Conservation (phyloP, 2,329 filamentous ascomycete species). For the Cladosporium sp. region DNA sequence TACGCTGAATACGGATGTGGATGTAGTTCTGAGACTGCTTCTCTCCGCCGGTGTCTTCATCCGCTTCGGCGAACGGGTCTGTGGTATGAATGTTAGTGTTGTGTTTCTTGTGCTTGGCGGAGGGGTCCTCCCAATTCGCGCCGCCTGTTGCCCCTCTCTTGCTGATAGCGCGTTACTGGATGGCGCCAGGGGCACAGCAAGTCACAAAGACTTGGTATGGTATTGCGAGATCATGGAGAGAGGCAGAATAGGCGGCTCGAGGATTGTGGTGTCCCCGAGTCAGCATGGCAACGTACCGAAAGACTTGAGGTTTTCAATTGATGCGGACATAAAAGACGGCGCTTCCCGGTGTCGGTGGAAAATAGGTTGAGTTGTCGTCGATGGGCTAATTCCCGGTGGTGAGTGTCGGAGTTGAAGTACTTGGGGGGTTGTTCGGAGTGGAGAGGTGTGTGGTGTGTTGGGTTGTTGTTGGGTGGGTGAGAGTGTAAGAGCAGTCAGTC, state of each 20-base stretch:
- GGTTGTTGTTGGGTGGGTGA: slow-evolving; percentile 4
- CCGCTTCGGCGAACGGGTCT: slow-evolving; percentile 99
- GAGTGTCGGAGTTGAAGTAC: not conserved
- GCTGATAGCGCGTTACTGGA: not conserved
- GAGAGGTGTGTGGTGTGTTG: not conserved
- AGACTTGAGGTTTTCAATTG: slow-evolving; percentile 94
- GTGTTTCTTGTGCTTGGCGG: not conserved
- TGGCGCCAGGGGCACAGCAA: not conserved
- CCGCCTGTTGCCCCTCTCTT: slow-evolving; percentile 8
- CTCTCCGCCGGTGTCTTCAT: slow-evolving; percentile 95
- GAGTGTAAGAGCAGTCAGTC: not conserved
- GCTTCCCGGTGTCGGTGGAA: slow-evolving; percentile 11
- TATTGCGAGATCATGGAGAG: not conserved
- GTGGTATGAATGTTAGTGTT: slow-evolving; percentile 11
- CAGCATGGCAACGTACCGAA: slow-evolving; percentile 63
- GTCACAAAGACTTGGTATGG: too few relatives aligned
- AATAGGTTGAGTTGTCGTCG: not conserved
- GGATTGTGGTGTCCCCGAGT: not conserved
- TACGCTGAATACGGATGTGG: slow-evolving; percentile 99
- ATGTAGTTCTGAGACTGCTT: slow-evolving; percentile 97
- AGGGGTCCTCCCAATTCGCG: not conserved
- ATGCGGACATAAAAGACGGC: slow-evolving; percentile 68
- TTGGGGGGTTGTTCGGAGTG: not conserved
- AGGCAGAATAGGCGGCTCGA: not conserved
- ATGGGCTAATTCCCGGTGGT: slow-evolving; percentile 4